These are phyloP conservation scores for Diophrys sp. DNA, from an alignment of 73 alveolate species.

Conservation along the genomic window DNA sequence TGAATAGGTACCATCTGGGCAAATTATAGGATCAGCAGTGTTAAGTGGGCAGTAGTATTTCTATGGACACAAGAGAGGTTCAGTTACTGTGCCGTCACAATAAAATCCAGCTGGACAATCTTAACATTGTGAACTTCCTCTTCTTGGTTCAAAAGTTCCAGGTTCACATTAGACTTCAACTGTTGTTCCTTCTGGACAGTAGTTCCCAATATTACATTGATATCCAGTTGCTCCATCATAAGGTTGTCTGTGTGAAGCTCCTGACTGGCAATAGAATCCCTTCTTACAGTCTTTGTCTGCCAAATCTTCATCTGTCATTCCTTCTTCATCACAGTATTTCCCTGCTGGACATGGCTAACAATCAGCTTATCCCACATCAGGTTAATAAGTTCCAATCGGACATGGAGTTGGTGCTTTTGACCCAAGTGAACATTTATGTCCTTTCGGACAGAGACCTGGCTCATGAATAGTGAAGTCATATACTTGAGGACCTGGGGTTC, in stretches of 20 bases:
- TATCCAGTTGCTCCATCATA: conserved; percentile 50
- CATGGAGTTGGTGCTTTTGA: conserved; percentile 25
- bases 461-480: not conserved
- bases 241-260: conserved; percentile 49
- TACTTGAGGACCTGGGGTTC: conserved; percentile 27
- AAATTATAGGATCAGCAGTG: conserved; percentile 28
- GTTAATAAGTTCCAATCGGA: conserved; percentile 33
- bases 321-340: conserved; percentile 37
- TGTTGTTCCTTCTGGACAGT: conserved; percentile 58
- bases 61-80: conserved; percentile 48
- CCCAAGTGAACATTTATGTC: conserved; percentile 20
- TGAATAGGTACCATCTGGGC: conserved; percentile 41
- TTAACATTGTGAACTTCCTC: conserved; percentile 40
- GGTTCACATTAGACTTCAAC: conserved; percentile 43
- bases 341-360: conserved; percentile 51
- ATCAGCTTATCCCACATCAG: conserved; percentile 2
- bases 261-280: conserved; percentile 50
- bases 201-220: conserved; percentile 41
- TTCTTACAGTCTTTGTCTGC: conserved; percentile 39
- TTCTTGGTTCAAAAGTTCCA: conserved; percentile 60
- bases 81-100: conserved; percentile 44
- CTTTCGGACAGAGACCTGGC: conserved; percentile 29
- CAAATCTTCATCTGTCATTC: conserved; percentile 5
- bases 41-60: conserved; percentile 65
- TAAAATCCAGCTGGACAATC: conserved; percentile 51